A percentile compares a stretch with the other conserved stretches of the same genome.
These are phyloP conservation scores for Setaria italica DNA, from an alignment of 202 grass and related monocot species.

Conservation along the genomic window DNA sequence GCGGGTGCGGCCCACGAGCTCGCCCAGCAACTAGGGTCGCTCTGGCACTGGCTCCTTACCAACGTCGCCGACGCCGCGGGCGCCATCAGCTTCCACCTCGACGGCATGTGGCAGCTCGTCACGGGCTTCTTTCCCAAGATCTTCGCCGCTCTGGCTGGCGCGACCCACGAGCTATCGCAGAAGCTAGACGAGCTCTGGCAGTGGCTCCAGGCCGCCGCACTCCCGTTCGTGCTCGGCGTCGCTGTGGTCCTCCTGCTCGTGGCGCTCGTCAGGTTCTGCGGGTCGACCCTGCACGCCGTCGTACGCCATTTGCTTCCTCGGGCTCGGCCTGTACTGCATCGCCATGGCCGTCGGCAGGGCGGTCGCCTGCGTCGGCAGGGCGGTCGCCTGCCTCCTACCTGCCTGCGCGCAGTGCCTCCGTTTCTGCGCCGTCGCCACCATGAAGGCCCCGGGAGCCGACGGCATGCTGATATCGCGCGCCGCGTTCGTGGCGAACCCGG, in stretches of 20 bases:
- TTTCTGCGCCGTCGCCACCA: not conserved
- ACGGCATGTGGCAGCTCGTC: slow-evolving; percentile 6
- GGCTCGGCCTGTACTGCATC: not conserved
- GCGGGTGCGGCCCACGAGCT: slow-evolving; percentile 7
- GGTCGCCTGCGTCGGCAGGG: not conserved
- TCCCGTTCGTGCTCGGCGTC: slow-evolving; percentile 20
- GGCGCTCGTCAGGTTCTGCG: slow-evolving; percentile 15
- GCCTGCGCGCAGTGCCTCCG: not conserved
- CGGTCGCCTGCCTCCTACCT: not conserved
- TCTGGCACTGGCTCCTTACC: slow-evolving; percentile 15
- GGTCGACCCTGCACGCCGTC: not conserved
- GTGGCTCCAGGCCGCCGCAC: slow-evolving; percentile 9
- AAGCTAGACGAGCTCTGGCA: not conserved
- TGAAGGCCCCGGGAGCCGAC: slow-evolving; percentile 32
- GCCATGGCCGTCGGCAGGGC: not conserved
- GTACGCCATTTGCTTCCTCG: not conserved
- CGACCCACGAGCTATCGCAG: not conserved
- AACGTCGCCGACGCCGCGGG: not conserved
- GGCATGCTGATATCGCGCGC: slow-evolving; percentile 27
- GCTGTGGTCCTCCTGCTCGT: slow-evolving; percentile 16
- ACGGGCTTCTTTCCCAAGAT: not conserved
- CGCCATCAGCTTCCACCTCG: slow-evolving; percentile 12
- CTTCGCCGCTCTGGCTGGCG: not conserved
- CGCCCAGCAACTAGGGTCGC: slow-evolving; percentile 4
- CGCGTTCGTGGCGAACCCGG: not conserved